These are phyloP conservation scores for Penicillium subrubescens DNA, from an alignment of 495 filamentous ascomycete species.

Conservation along the genomic window DNA sequence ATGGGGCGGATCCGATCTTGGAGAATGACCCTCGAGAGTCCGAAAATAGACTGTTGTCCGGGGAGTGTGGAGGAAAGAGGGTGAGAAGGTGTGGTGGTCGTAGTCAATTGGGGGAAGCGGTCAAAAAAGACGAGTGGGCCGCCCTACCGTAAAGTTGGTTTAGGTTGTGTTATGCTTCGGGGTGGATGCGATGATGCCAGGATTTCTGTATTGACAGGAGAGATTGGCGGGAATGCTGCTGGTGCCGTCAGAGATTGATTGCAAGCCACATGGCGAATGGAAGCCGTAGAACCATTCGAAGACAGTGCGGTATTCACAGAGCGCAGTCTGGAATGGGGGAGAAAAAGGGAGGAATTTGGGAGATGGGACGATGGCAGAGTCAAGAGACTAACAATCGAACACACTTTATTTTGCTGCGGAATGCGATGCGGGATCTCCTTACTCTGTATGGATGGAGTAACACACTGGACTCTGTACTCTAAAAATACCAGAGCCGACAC, in stretches of 20 bases:
- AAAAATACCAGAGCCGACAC: conserved; percentile 26
- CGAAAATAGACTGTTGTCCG: conserved; percentile 2
- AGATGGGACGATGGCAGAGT: conserved; percentile 23
- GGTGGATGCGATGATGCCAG: conserved; percentile 1
- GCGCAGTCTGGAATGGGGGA: conserved; percentile 24
- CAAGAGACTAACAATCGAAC: conserved; percentile 6
- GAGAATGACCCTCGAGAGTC: not conserved
- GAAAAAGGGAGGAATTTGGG: conserved; percentile 16
- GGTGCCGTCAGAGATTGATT: conserved; percentile 30
- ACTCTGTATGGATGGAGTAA: conserved; percentile 18
- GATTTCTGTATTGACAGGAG: not conserved
- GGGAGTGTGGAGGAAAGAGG: conserved; percentile 4
- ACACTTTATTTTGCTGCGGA: conserved; percentile 22
- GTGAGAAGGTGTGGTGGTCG: conserved; percentile 13
- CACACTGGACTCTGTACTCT: conserved; percentile 8
- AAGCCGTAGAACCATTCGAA: conserved; percentile 26
- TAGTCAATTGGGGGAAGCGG: conserved; percentile 28
- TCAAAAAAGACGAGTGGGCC: conserved; percentile 33
- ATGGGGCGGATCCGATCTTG: not conserved
- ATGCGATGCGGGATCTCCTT: conserved; percentile 35
- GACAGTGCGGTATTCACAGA: conserved; percentile 15
- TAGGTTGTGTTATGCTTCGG: conserved; percentile 7
- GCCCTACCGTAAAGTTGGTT: conserved; percentile 19
- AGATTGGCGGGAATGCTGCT: conserved; percentile 17
- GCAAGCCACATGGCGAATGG: conserved; percentile 30